These are phyloP conservation scores for Adiantum capillusveneris DNA, from an alignment of 75 land plant species.

Conservation along the genomic window DNA sequence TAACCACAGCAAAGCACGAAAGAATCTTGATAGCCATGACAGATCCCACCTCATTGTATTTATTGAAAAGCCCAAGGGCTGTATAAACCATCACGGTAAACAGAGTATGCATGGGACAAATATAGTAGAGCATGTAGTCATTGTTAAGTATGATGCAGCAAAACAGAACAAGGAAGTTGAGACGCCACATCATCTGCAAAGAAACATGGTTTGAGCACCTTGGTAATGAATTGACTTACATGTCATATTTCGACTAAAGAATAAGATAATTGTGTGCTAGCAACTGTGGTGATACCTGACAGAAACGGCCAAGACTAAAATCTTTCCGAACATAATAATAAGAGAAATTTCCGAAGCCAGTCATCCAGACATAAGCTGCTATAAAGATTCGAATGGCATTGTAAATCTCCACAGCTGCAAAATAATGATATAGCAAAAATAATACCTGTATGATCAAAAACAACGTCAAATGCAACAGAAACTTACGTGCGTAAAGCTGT, in stretches of 20 bases:
- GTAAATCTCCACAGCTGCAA: slow-evolving; percentile 92
- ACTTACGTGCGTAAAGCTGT: no score
- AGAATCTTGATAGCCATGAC: slow-evolving; percentile 77
- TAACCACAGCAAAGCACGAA: slow-evolving; percentile 71
- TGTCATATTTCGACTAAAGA: no score
- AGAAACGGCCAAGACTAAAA: slow-evolving; percentile 89
- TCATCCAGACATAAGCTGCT: slow-evolving; percentile 99
- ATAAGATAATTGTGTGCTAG: no score
- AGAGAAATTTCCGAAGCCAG: slow-evolving; percentile 98
- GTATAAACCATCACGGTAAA: slow-evolving; percentile 98
- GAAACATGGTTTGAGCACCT: no score
- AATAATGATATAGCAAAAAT: slow-evolving; percentile 95
- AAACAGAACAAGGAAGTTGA: slow-evolving; percentile 87
- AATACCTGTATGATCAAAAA: slow-evolving; percentile 86
- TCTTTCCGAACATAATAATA: slow-evolving; percentile 95
- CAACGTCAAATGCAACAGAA: no score
- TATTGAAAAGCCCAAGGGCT: slow-evolving; percentile 81
- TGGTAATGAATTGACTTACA: no score
- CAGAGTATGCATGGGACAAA: slow-evolving; percentile 99
- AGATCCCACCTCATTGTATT: slow-evolving; percentile 74
- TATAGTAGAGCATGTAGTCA: slow-evolving; percentile 94
- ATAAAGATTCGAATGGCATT: slow-evolving; percentile 97
- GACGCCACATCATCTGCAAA: slow-evolving; percentile 99
- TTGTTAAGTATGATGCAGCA: slow-evolving; percentile 89
- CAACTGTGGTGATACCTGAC: no score